phyloP scores from a whole-genome alignment of 495 filamentous ascomycete species.

The Penicillium verhagenii region DNA sequence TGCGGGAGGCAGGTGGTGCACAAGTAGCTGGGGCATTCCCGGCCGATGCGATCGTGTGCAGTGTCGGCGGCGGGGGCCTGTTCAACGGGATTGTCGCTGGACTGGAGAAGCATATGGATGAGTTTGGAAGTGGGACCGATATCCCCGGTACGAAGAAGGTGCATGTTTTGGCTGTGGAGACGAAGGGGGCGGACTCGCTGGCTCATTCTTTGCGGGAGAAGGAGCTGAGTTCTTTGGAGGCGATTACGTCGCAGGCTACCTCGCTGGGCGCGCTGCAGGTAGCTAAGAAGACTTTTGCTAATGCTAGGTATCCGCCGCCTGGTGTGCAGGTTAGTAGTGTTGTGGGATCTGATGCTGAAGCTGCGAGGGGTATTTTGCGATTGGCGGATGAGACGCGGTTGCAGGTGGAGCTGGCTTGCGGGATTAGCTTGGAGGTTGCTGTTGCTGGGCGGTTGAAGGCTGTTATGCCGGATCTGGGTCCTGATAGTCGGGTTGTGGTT shows the following conservation, averaged over 20 bases:
- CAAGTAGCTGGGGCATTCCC: slow-evolving; percentile 14
- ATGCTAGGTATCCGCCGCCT: slow-evolving; percentile 39
- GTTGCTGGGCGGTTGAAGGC: slow-evolving; percentile 45
- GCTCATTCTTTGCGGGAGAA: slow-evolving; percentile 55
- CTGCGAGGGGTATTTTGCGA: slow-evolving; percentile 65
- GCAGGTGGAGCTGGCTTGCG: slow-evolving; percentile 80
- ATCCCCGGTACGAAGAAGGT: slow-evolving; percentile 23
- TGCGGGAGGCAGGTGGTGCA: slow-evolving; percentile 8
- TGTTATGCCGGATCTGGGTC: slow-evolving; percentile 52
- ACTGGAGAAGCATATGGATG: slow-evolving; percentile 47
- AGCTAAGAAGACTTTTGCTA: slow-evolving; percentile 62
- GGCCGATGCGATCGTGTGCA: slow-evolving; percentile 71
- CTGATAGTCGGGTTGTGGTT: slow-evolving; percentile 70
- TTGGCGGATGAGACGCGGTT: slow-evolving; percentile 77
- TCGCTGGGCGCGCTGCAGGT: slow-evolving; percentile 73
- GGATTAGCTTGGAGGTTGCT: slow-evolving; percentile 63
- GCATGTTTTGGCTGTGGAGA: slow-evolving; percentile 74
- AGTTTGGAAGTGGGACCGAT: slow-evolving; percentile 3
- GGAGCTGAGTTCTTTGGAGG: slow-evolving; percentile 57
- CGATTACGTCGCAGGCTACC: slow-evolving; percentile 76
- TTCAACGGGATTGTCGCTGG: slow-evolving; percentile 74
- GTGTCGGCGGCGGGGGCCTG: slow-evolving; percentile 84
- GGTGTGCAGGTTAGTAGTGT: slow-evolving; percentile 54
- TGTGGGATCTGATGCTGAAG: slow-evolving; percentile 74
- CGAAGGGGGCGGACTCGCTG: slow-evolving; percentile 70